Percentiles rank a stretch among this genome's conserved stretches.
Evolutionary conservation across 768 basidiomycete species (phyloP).

Genomic region (Termitomyces bulborhizus): DNA sequence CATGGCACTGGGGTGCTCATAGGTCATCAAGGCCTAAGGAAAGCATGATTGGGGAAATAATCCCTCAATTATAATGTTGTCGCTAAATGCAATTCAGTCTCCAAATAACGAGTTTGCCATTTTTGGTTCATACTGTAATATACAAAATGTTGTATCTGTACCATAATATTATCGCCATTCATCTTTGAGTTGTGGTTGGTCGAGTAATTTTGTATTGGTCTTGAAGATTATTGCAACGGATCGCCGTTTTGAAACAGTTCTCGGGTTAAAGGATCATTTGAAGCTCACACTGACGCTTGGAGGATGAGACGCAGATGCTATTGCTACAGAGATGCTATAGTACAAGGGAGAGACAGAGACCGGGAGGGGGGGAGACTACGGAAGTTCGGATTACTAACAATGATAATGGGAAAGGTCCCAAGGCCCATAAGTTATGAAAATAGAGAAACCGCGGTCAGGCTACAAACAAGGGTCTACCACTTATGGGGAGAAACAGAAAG

Average conservation of each 20-base stretch:
- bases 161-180: background rate
- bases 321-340: background rate
- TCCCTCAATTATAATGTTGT: conserved; percentile 11
- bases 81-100: background rate
- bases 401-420: no score
- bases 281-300: background rate
- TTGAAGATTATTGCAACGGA: background rate
- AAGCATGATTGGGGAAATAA: conserved; percentile 13
- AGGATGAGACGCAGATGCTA: background rate
- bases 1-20: conserved; percentile 4
- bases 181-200: background rate
- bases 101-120: background rate
- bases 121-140: background rate
- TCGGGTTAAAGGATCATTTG: background rate
- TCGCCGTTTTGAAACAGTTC: background rate
- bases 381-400: no score
- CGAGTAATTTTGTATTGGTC: no score
- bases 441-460: no score
- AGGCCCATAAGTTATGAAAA: no score
- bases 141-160: background rate
- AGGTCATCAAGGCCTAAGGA: conserved; percentile 8
- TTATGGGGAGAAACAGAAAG: no score
- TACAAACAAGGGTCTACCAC: no score
- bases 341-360: no score
- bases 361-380: background rate